Evolutionary conservation across 129 eudicot genomes (phyloP), one percentile per base, ranked within the genome.

Genomic region (Chrysanthemum lavandulifolium): DNA sequence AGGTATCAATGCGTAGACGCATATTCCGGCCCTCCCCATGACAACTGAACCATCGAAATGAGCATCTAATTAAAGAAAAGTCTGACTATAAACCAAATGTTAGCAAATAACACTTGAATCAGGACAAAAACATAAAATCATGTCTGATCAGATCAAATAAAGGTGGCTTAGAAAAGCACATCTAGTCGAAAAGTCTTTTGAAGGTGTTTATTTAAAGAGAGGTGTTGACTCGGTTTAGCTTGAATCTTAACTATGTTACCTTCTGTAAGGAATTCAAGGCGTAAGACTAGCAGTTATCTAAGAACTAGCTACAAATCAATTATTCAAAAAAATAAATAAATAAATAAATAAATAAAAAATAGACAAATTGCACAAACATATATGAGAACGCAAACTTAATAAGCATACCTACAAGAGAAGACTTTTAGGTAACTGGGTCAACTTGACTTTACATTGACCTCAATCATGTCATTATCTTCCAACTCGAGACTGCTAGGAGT

Each of bases 381-480:
- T 18, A 59, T 19, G 27, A 56, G 7, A 67, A 71, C 11, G 68
- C 45, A 61, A 75, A 60, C 27, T 51, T 13, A 25, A 48, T 5
- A 59, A 75, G 49, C 27, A 36, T 51, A 16, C 15, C 55, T 9
- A 40, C 14, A 25, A 61, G 27, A 54, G 27, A 16, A 13, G 23
- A n/a, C 61, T 21, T 4, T 16, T 45, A 21, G 60, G 66, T 78
- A 87, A 87, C 94, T 59, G 79, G 80, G 79, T 85, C 83, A 87
- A 45, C 75, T 82, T 81, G 85, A 78, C 79, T 89, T 95, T 18
- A 78, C 78, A 83, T 83, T 78, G 67, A 90, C 99, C 84, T 95
- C 99, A 58, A 95, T 80, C 51, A 90, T 83, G 79, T 95, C 99
- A 45, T 86, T 80, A 14, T 90, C 99, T 76, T 95, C 99, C 99